A percentile compares a stretch with the other conserved stretches of the same genome.
These are phyloP conservation scores for Clarireedia hainanense DNA, from an alignment of 2,329 filamentous ascomycete genomes.

Conservation along the genomic window DNA sequence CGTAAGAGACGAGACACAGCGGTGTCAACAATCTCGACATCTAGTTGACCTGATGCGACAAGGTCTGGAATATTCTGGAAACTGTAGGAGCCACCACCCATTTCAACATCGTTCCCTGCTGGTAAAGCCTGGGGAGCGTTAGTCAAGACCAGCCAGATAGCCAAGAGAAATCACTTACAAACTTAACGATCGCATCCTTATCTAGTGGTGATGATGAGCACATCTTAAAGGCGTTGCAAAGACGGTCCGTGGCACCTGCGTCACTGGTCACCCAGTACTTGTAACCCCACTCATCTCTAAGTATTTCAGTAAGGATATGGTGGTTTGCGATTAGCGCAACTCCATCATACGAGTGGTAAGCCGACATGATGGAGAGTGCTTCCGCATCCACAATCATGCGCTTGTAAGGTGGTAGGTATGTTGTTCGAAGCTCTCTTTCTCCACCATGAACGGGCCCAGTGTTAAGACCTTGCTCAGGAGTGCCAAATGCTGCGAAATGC, in stretches of 20 bases:
- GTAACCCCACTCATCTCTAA: slow-evolving; percentile 66
- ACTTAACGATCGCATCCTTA: slow-evolving; percentile 54
- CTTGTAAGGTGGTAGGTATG: slow-evolving; percentile 54
- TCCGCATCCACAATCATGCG: slow-evolving; percentile 62
- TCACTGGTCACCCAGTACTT: slow-evolving; percentile 59
- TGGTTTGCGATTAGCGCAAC: slow-evolving; percentile 59
- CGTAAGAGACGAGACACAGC: slow-evolving; percentile 59
- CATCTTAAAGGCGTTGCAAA: slow-evolving; percentile 57
- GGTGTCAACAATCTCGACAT: slow-evolving; percentile 51
- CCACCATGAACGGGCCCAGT: slow-evolving; percentile 49
- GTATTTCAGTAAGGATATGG: slow-evolving; percentile 58
- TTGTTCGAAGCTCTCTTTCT: slow-evolving; percentile 46
- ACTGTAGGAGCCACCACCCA: slow-evolving; percentile 69
- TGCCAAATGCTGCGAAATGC: slow-evolving; percentile 63
- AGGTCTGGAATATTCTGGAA: slow-evolving; percentile 59
- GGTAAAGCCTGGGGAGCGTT: slow-evolving; percentile 41
- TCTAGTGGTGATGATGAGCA: slow-evolving; percentile 53
- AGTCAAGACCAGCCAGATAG: not conserved
- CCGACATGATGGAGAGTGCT: slow-evolving; percentile 63
- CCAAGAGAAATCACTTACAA: slow-evolving; percentile 30
- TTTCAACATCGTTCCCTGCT: slow-evolving; percentile 66
- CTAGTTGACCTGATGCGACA: slow-evolving; percentile 52
- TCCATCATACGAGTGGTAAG: slow-evolving; percentile 69
- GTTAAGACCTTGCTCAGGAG: slow-evolving; percentile 66
- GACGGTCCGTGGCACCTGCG: slow-evolving; percentile 61